Evolutionary conservation across 2,329 filamentous ascomycete species (phyloP), one percentile per base, ranked within the genome.

Genomic region (Ophiostoma sp.): DNA sequence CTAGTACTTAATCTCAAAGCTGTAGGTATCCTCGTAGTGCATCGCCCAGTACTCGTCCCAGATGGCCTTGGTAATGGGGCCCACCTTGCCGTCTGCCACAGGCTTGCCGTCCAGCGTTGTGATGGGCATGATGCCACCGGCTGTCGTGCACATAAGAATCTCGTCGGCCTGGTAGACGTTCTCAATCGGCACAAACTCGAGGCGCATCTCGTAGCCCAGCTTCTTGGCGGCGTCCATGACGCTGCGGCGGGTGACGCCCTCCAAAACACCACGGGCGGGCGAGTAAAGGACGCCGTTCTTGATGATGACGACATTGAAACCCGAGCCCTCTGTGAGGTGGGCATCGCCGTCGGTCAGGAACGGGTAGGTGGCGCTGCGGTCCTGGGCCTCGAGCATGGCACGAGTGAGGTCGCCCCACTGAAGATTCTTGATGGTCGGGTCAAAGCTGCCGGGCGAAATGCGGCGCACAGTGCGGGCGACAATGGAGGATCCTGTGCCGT

Each of bases 121-220:
- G 33, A 87, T 86, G 0, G 85, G 85, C 85, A 87, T 87, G 22
- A 87, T 82, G 0, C 86, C 86, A 0, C 86, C 86, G 0, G 86
- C 85, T 17, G 86, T 87, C 0, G 85, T 87, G 74, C 82, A 86
- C 85, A 87, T 86, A 39, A 87, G 83, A 4, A 87, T 81, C 78
- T 87, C 86, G 72, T 87, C 85, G 0, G 80, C 78, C 7, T 81
- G 69, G 64, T 86, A 87, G 0, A 79, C 81, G 48, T 80, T 11
- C 17, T 84, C 80, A 0, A 85, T 78, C 0, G 84, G 84, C 3
- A 87, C 83, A 33, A 80, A 73, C 76, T 85, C 82, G 36, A 83
- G 71, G 3, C 79, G 80, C 5, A 84, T 78, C 33, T 82, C 80
- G 50, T 83, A 75, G 0, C 80, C 80, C 2, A 80, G 77, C 0